phyloP scores from a whole-genome alignment of 2,329 filamentous ascomycete genomes.

The Ilyonectria sp. region DNA sequence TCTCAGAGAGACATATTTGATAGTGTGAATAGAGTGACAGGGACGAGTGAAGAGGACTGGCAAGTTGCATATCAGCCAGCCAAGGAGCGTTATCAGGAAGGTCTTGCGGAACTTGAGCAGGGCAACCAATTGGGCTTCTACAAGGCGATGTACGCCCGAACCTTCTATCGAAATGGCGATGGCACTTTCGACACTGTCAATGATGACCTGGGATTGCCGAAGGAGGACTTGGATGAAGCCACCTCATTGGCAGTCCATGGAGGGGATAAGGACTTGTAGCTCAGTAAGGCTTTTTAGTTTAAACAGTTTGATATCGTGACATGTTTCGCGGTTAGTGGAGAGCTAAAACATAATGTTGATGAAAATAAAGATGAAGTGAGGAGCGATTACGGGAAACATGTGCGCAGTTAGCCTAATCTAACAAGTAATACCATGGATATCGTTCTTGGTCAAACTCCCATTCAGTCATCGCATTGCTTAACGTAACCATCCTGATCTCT shows the following conservation, averaged over 20 bases:
- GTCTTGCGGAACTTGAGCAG: slow-evolving; percentile 59
- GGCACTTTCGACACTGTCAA: slow-evolving; percentile 65
- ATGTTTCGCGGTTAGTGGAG: no score
- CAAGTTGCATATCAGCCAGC: slow-evolving; percentile 62
- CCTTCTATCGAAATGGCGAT: slow-evolving; percentile 63
- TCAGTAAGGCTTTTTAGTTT: no score
- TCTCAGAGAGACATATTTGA: slow-evolving; percentile 78
- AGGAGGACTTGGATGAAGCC: slow-evolving; percentile 71
- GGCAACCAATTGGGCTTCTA: slow-evolving; percentile 60
- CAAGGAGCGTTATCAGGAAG: slow-evolving; percentile 64
- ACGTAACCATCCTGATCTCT: no score
- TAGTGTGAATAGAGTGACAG: slow-evolving; percentile 70
- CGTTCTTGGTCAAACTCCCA: no score
- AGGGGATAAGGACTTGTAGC: no score
- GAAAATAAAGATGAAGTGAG: no score
- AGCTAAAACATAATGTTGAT: no score
- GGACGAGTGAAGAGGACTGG: slow-evolving; percentile 67
- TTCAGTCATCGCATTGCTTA: no score
- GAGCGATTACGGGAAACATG: no score
- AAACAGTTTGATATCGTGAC: no score
- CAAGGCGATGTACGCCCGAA: slow-evolving; percentile 67
- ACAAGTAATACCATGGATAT: no score
- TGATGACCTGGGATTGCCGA: slow-evolving; percentile 67
- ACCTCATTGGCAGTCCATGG: neutral
- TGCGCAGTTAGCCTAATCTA: no score